phyloP scores from a whole-genome alignment of 331 rosid species.

The Acacia pycnantha region DNA sequence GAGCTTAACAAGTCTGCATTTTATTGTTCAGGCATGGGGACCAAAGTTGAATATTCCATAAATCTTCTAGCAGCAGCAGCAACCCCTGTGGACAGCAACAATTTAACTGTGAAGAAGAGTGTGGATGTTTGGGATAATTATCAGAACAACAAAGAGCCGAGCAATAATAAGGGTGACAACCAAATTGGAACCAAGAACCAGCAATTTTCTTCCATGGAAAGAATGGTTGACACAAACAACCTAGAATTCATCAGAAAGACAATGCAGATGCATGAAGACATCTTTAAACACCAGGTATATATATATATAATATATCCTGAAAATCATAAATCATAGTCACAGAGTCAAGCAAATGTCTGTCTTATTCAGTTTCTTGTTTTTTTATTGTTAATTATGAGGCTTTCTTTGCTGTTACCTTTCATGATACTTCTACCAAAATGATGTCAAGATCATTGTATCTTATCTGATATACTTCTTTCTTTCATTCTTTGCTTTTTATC shows the following conservation, averaged over 20 bases:
- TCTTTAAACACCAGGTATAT: conserved; percentile 77
- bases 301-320: background rate
- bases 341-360: conserved; percentile 5
- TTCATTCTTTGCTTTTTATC: background rate
- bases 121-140: conserved; percentile 65
- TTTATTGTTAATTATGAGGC: background rate
- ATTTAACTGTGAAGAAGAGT: conserved; percentile 39
- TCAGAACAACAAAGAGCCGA: conserved; percentile 39
- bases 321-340: background rate
- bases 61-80: conserved; percentile 60
- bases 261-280: conserved; percentile 86
- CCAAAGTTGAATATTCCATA: conserved; percentile 67
- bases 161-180: conserved; percentile 18
- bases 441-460: background rate
- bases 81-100: conserved; percentile 46
- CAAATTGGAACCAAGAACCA: conserved; percentile 37
- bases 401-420: background rate
- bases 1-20: conserved; percentile 15
- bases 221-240: conserved; percentile 54
- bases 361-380: background rate
- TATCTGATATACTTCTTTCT: background rate
- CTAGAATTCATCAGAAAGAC: conserved; percentile 67
- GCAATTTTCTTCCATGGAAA: conserved; percentile 51
- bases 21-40: conserved; percentile 76
- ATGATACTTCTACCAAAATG: background rate